Evolutionary conservation across 169 alveolate genomes (phyloP).

Genomic region (Neospora caninum): DNA sequence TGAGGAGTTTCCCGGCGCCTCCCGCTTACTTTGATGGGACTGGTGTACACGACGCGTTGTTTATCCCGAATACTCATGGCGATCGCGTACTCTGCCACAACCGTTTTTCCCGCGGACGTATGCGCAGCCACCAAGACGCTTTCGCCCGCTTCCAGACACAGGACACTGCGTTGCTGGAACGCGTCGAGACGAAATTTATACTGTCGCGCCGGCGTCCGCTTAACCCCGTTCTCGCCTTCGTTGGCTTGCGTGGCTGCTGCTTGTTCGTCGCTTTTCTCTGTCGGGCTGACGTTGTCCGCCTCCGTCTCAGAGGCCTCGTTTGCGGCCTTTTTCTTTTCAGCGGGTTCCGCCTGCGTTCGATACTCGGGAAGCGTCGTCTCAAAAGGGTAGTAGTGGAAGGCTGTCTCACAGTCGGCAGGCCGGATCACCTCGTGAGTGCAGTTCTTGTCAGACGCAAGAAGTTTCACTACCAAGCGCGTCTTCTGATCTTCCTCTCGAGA

Average conservation of each 20-base stretch:
- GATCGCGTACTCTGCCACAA: constrained; percentile 99
- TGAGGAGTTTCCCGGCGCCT: no score
- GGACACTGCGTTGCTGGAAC: constrained; percentile 95
- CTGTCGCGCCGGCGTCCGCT: constrained; percentile 85
- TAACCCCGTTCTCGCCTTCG: not conserved
- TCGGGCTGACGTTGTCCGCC: no score
- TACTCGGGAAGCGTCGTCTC: constrained; percentile 7
- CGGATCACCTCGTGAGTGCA: constrained; percentile 1
- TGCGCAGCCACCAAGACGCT: constrained; percentile 99
- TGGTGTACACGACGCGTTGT: constrained; percentile 97
- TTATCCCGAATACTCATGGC: constrained; percentile 96
- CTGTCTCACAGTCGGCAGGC: not conserved
- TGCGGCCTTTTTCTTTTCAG: not conserved
- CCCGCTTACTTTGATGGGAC: constrained; percentile 93
- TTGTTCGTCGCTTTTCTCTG: not conserved
- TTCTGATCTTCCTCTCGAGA: not conserved
- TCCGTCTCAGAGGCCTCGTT: no score
- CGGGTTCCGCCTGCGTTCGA: not conserved
- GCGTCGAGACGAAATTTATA: constrained; percentile 95
- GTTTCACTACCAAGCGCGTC: not conserved
- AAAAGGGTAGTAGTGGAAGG: not conserved
- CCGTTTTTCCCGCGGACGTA: constrained; percentile 99
- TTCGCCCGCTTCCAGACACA: constrained; percentile 94
- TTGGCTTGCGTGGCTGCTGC: no score
- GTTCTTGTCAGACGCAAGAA: constrained; percentile 27